Conservation (phyloP, 2,329 filamentous ascomycete species). For the Acrodontium crateriforme region DNA sequence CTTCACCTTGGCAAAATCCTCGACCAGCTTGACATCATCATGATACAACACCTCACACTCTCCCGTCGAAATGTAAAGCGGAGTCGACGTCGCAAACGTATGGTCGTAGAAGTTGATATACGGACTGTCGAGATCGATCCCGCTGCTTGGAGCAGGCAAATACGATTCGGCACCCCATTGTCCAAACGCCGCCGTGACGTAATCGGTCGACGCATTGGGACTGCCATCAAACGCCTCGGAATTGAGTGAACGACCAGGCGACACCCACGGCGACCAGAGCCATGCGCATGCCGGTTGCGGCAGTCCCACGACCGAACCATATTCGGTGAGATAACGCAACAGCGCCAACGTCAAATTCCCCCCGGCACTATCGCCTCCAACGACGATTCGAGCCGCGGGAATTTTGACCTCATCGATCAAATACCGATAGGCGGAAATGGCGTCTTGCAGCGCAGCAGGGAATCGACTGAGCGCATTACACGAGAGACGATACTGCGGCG, state of each 20-base stretch:
- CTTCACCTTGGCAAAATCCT: conserved; percentile 22
- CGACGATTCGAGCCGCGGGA: conserved; percentile 26
- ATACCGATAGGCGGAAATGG: conserved; percentile 33
- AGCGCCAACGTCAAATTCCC: conserved; percentile 33
- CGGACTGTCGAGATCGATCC: conserved; percentile 16
- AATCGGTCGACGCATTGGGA: conserved; percentile 28
- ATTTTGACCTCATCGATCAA: conserved; percentile 29
- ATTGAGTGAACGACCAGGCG: conserved; percentile 20
- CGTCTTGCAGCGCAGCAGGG: conserved; percentile 38
- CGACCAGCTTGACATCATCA: conserved; percentile 25
- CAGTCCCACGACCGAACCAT: conserved; percentile 22
- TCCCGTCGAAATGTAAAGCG: conserved; percentile 30
- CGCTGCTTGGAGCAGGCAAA: conserved; percentile 11
- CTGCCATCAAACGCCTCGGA: conserved; percentile 17
- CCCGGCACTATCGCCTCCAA: conserved; percentile 38
- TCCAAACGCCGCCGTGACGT: conserved; percentile 25
- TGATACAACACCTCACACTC: conserved; percentile 29
- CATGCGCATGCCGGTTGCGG: conserved; percentile 24
- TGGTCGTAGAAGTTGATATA: conserved; percentile 27
- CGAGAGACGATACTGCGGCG: conserved; percentile 36
- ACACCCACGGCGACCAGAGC: conserved; percentile 32
- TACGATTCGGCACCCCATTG: conserved; percentile 30
- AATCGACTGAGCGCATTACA: conserved; percentile 32
- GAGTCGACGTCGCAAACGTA: conserved; percentile 26
- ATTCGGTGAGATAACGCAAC: conserved; percentile 33